Evolutionary conservation across 208 protist genomes (phyloP).

Genomic region (Herpetomonas tarakana): DNA sequence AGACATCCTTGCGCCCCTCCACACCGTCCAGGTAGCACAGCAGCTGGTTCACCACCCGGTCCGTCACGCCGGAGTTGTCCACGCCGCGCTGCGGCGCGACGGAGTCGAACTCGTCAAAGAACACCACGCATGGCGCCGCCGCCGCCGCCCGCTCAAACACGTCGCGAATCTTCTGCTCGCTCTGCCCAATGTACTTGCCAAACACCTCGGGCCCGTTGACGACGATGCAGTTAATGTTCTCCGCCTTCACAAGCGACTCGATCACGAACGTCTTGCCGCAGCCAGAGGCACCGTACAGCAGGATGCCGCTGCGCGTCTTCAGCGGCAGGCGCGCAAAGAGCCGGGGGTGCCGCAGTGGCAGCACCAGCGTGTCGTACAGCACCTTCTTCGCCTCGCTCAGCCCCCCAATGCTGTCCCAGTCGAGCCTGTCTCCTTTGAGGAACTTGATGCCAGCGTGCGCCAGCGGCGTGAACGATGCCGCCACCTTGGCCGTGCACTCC

Average conservation of each 20-base stretch:
- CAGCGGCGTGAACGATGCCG: slow-evolving; percentile 64
- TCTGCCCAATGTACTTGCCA: slow-evolving; percentile 94
- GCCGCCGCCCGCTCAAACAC: slow-evolving; percentile 90
- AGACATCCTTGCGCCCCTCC: slow-evolving; percentile 91
- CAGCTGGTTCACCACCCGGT: slow-evolving; percentile 97
- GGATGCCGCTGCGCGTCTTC: slow-evolving; percentile 88
- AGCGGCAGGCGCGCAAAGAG: slow-evolving; percentile 89
- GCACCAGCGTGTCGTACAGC: slow-evolving; percentile 93
- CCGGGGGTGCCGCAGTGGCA: slow-evolving; percentile 92
- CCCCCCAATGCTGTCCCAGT: slow-evolving; percentile 89
- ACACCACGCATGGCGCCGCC: slow-evolving; percentile 90
- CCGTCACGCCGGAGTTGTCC: slow-evolving; percentile 88
- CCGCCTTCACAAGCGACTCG: slow-evolving; percentile 70
- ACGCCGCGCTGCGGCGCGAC: slow-evolving; percentile 87
- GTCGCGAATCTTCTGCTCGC: slow-evolving; percentile 91
- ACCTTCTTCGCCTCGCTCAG: slow-evolving; percentile 91
- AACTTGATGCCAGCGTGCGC: slow-evolving; percentile 84
- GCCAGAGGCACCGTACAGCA: slow-evolving; percentile 92
- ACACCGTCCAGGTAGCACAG: slow-evolving; percentile 99
- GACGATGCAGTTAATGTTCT: slow-evolving; percentile 87
- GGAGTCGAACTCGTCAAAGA: slow-evolving; percentile 96
- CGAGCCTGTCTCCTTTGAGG: slow-evolving; percentile 58
- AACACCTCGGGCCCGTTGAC: slow-evolving; percentile 95
- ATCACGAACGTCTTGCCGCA: slow-evolving; percentile 92
- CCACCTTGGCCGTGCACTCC: slow-evolving; percentile 22